Base-by-base conservation (phyloP, 495 filamentous ascomycete genomes). In the Penicillium ucsense region DNA sequence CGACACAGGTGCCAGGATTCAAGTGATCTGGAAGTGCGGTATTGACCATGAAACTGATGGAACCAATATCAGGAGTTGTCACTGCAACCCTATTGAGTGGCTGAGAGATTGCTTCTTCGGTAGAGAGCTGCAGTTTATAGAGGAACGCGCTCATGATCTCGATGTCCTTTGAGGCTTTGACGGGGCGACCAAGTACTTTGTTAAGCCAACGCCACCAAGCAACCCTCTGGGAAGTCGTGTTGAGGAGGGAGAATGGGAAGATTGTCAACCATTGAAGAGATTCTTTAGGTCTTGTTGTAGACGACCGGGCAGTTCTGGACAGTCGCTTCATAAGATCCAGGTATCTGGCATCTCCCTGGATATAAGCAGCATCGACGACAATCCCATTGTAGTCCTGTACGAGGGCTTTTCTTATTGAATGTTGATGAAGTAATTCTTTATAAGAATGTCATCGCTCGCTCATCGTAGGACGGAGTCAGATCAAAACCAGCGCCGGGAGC, bases 311-410 rank as follows among this genome's bases (percentile, higher is more conserved):
- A 36, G 6, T 20, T 9, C n/a, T 32, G 29, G 41, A 20, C 31
- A 54, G 52, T 28, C 48, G 52, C 32, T n/a, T 47, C 48, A 55
- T 51, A 36, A 51, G 48, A 29, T 55, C 45, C 9, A 51, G 52
- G 33, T 55, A 55, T 47, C 51, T 48, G 5, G 48, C 27, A 37
- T 47, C 41, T 42, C 47, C 52, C 32, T 36, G 45, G 11, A 55
- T 38, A 27, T 51, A 42, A 38, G 45, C 41, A 31, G 51, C 35
- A 40, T 55, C 52, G 9, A 51, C 41, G 31, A 55, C 45, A 35
- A 45, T 55, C 36, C 52, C 47, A 34, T 51, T 55, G 20, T 51
- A 45, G 33, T 48, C 50, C 32, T 55, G 48, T 41, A 48, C 52
- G 4, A 31, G 41, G 31, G 48, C 45, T 34, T 44, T 55, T n/a